A percentile compares a stretch with the other conserved stretches of the same genome.
phyloP scores from a whole-genome alignment of 176 grass and related monocot species.

The Tillandsia leiboldiana region DNA sequence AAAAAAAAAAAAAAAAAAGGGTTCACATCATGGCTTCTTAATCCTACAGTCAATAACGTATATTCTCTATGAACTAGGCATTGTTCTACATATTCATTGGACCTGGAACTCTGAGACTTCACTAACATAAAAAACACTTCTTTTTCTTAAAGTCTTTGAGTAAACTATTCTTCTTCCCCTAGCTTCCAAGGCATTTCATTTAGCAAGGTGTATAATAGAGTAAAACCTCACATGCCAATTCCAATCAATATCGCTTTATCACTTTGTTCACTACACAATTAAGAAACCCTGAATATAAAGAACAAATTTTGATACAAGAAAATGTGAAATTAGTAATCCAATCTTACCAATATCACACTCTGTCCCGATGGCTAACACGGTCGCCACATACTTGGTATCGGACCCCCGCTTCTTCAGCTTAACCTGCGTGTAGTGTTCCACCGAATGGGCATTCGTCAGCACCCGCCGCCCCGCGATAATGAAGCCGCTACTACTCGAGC shows the following conservation, averaged over 20 bases:
- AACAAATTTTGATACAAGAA: background rate
- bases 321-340: background rate
- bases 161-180: too few species aligned
- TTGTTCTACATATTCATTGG: too few species aligned
- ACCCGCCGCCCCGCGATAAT: conserved; percentile 65
- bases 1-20: too few species aligned
- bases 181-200: too few species aligned
- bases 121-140: too few species aligned
- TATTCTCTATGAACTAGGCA: too few species aligned
- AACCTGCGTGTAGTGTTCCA: conserved; percentile 88
- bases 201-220: too few species aligned
- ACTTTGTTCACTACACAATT: background rate
- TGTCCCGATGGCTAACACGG: conserved; percentile 79
- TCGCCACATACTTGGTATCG: conserved; percentile 85
- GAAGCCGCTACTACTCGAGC: conserved; percentile 83
- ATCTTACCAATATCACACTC: conserved; percentile 89
- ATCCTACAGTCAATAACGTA: too few species aligned
- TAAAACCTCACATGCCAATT: too few species aligned
- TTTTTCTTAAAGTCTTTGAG: too few species aligned
- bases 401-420: conserved; percentile 95
- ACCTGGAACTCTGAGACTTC: too few species aligned
- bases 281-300: background rate
- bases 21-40: too few species aligned
- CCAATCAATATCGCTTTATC: background rate
- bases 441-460: conserved; percentile 87